A percentile compares a stretch with the other conserved stretches of the same genome.
These are phyloP conservation scores for Ophiorrhiza pumila DNA, from an alignment of 257 asterid genomes.

Conservation along the genomic window DNA sequence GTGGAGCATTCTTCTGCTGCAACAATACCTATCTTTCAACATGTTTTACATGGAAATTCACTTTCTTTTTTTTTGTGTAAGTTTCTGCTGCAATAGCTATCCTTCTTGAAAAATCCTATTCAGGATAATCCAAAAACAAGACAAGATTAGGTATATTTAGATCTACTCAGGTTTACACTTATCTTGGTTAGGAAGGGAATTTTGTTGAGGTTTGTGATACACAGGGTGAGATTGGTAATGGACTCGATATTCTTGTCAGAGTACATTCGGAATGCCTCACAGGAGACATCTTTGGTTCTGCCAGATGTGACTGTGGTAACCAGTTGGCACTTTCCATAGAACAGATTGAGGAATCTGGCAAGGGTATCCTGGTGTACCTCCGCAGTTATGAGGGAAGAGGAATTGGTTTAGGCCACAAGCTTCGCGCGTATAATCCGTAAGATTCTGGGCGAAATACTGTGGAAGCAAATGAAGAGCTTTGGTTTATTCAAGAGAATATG, in stretches of 20 bases:
- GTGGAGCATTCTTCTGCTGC: constrained; percentile 93
- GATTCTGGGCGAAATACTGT: constrained; percentile 94
- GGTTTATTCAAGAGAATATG: constrained; percentile 97
- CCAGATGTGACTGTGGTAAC: constrained; percentile 93
- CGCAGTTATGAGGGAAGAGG: constrained; percentile 99
- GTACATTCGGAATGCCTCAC: constrained; percentile 98
- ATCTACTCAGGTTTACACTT: background rate
- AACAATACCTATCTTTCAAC: constrained; percentile 45
- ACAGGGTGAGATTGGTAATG: constrained; percentile 95
- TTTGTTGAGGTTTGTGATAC: constrained; percentile 10
- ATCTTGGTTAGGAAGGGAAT: background rate
- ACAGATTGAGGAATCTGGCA: constrained; percentile 88
- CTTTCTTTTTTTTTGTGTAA: background rate
- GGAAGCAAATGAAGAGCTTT: constrained; percentile 95
- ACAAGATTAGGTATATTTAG: background rate
- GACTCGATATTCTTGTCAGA: constrained; percentile 79
- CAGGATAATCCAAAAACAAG: background rate
- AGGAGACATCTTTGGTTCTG: constrained; percentile 95
- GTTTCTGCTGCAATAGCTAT: background rate
- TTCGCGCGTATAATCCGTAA: constrained; percentile 87
- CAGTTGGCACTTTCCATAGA: constrained; percentile 91
- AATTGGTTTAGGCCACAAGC: constrained; percentile 96
- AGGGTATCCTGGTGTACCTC: constrained; percentile 85
- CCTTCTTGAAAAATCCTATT: background rate
- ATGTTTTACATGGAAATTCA: background rate